Evolutionary conservation across 139 green algal species (phyloP).

Genomic region (Diplosphaera chodatii): DNA sequence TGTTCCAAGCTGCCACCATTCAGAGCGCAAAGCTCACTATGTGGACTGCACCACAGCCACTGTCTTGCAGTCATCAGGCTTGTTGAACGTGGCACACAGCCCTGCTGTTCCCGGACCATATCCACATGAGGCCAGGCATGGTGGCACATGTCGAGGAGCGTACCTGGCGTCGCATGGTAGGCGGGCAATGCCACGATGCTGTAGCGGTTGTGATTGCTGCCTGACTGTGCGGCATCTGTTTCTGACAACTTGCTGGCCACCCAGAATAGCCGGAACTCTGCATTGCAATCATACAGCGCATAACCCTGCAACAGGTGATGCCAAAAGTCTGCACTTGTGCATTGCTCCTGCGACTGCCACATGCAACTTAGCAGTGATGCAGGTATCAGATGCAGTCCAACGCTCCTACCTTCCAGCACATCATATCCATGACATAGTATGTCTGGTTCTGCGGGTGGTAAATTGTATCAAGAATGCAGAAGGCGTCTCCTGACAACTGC

Average conservation of each 20-base stretch:
- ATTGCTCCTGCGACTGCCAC: too few relatives aligned
- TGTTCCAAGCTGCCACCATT: too few relatives aligned
- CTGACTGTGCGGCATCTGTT: constrained; percentile 6
- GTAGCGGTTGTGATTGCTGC: constrained; percentile 11
- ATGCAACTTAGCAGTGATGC: too few relatives aligned
- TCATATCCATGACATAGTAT: constrained; percentile 63
- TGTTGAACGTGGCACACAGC: too few relatives aligned
- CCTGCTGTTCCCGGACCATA: too few relatives aligned
- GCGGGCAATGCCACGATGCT: constrained; percentile 25
- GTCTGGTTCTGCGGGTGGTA: constrained; percentile 31
- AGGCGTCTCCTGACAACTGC: constrained; percentile 20
- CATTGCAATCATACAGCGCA: constrained; percentile 65
- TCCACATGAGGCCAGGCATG: too few relatives aligned
- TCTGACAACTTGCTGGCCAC: constrained; percentile 56
- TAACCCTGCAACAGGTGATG: constrained; percentile 34
- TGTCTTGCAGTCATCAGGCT: too few relatives aligned
- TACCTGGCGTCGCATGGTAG: constrained; percentile 17
- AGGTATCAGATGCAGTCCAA: too few relatives aligned
- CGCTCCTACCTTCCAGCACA: constrained; percentile 74
- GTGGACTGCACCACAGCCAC: too few relatives aligned
- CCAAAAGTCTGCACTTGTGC: too few relatives aligned
- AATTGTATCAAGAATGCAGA: constrained; percentile 81
- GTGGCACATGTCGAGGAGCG: too few relatives aligned
- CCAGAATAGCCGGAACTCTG: constrained; percentile 84
- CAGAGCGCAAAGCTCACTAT: too few relatives aligned